Evolutionary conservation across 2,329 filamentous ascomycete genomes (phyloP), one percentile per base, ranked within the genome.

Genomic region (Colletotrichum orbiculare): DNA sequence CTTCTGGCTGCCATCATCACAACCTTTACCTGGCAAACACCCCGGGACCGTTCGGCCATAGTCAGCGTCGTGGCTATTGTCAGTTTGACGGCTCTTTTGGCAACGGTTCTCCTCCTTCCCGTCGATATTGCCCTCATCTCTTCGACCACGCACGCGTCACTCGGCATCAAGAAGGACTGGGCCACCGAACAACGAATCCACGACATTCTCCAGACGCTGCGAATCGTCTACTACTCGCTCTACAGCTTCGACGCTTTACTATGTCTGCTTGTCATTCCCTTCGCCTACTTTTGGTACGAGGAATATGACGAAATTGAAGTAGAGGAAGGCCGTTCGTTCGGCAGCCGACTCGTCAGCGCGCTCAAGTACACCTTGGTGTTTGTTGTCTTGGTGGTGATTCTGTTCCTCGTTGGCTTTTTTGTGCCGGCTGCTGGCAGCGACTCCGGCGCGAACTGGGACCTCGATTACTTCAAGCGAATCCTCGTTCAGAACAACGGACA

Each of bases 251-350:
- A 99, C 77, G 92, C 94, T 1, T 76, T 97, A 6, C 87, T 99
- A 10, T 99, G 96, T 74, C 83, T 99, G 49, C 77, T 98, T 15
- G 87, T 97, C 48, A 91, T 98, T 17, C 96, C 96, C 0, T 99
- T 99, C 75, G 91, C 94, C 52, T 99, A 99, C 81, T 99, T 99
- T 77, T 97, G 91, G 89, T 96, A 97, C 73, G 96, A 99, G 77
- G 96, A 98, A 77, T 97, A 97, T 70, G 95, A 97, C 73, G 94
- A 97, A 79, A 90, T 95, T 17, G 94, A 94, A 67, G 86, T 90
- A 39, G 92, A 97, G 72, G 92, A 93, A 38, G 88, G 87, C 37
- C 90, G 94, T 75, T 91, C 91, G 2, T 77, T 91, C 64, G 85
- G 83, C 7, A 86, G 88, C 73, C 87, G 93, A 59, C 85, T 98